These are phyloP conservation scores for Boletus barrowsii DNA, from an alignment of 768 basidiomycete species.

Conservation along the genomic window DNA sequence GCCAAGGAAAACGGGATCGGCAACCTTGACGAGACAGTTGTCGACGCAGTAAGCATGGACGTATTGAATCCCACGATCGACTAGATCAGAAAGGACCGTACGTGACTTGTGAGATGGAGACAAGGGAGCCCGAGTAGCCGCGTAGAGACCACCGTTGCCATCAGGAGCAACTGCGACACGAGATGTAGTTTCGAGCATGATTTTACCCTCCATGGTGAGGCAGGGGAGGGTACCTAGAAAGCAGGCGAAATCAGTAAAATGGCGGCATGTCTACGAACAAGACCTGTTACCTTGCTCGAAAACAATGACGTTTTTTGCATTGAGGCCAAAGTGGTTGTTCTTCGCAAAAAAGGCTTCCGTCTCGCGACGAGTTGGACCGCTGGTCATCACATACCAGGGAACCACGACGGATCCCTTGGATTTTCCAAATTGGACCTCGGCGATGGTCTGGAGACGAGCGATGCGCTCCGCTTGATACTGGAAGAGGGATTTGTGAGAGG, in stretches of 20 bases:
- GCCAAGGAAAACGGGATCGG: constrained; percentile 95
- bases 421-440: constrained; percentile 53
- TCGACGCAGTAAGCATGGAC: constrained; percentile 97
- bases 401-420: constrained; percentile 63
- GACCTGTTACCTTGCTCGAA: constrained; percentile 86
- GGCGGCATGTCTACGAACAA: background rate
- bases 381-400: constrained; percentile 99
- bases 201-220: constrained; percentile 90
- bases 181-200: constrained; percentile 77
- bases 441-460: constrained; percentile 73
- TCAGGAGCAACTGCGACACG: constrained; percentile 94
- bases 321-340: constrained; percentile 79
- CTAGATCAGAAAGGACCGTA: constrained; percentile 84
- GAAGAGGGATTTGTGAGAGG: constrained; percentile 91
- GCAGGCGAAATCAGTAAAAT: background rate
- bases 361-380: constrained; percentile 85
- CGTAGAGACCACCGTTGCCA: constrained; percentile 96
- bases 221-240: constrained; percentile 88
- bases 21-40: constrained; percentile 97
- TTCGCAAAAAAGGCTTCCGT: constrained; percentile 83
- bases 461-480: constrained; percentile 98
- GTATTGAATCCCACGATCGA: constrained; percentile 72
- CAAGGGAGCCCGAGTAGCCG: constrained; percentile 81
- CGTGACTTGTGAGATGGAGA: constrained; percentile 52
- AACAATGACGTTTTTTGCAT: constrained; percentile 77